Evolutionary conservation across 2,329 filamentous ascomycete species (phyloP).

Genomic region (Aspergillus viridinutans): DNA sequence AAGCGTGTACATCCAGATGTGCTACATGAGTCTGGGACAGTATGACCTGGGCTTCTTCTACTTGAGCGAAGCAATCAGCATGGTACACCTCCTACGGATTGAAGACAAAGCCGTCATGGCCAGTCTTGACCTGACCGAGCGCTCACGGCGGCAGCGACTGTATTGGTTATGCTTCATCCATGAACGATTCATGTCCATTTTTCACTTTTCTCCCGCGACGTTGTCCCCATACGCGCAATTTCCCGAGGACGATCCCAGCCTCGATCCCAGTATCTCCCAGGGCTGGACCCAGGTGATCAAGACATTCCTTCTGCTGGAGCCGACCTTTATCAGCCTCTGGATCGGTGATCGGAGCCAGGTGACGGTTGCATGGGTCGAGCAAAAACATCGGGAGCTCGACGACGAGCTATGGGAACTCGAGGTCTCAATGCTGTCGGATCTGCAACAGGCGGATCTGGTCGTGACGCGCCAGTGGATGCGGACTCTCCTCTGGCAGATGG

Average conservation of each 20-base stretch:
- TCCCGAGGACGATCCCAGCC: conserved; percentile 38
- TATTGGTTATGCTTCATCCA: conserved; percentile 57
- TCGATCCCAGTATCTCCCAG: conserved; percentile 38
- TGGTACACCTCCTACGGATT: conserved; percentile 44
- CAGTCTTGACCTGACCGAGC: conserved; percentile 32
- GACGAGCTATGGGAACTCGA: conserved; percentile 36
- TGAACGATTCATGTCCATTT: conserved; percentile 53
- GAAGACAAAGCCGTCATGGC: conserved; percentile 36
- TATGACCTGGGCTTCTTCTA: conserved; percentile 49
- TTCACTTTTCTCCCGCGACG: conserved; percentile 45
- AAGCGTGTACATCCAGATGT: conserved; percentile 53
- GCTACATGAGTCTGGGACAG: conserved; percentile 47
- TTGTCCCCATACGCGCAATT: conserved; percentile 37
- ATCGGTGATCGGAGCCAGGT: conserved; percentile 36
- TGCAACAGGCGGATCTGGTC: conserved; percentile 49
- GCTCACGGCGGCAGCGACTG: conserved; percentile 45
- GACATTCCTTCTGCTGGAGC: conserved; percentile 43
- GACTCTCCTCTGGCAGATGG: conserved; percentile 48
- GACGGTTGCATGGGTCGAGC: conserved; percentile 43
- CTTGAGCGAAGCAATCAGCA: conserved; percentile 48
- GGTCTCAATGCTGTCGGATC: conserved; percentile 36
- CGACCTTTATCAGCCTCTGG: conserved; percentile 44
- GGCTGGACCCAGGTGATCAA: conserved; percentile 45
- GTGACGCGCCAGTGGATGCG: conserved; percentile 49
- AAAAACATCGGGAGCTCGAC: conserved; percentile 43